Base-by-base conservation (phyloP, 163 green algal genomes). In the Scenedesmus sp. region DNA sequence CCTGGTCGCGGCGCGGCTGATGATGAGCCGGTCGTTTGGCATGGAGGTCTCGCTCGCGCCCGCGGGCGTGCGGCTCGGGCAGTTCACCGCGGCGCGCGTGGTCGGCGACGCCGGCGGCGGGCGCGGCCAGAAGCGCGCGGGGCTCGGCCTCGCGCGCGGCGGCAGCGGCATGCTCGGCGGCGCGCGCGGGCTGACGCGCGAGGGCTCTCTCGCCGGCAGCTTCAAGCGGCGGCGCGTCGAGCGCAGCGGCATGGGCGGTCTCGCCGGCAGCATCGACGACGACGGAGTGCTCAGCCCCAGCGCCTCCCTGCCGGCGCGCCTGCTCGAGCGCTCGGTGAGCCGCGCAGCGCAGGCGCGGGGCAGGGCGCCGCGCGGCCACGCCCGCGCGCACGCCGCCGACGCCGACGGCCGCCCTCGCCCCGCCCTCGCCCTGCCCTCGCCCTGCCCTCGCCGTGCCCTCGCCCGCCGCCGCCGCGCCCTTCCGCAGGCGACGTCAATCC, bases 401-500 rank as follows among this genome's bases (percentile, higher is more conserved):
- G 39, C 39, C 10, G 39, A 6, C 7, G 39, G 6, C 7, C 39
- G 39, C 39, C 6, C 10, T 47, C 39, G 39, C 10, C 39, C 6
- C 7, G 39, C 39, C 7, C 39, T 47, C 7, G 10, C 39, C 7
- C 39, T 6, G 39, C 39, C 39, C 7, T 10, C 39, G 6, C 7
- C 39, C 39, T 47, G 39, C 7, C 39, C 6, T 47, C 7, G 7
- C 10, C 7, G 7, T 47, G 39, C 39, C 10, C 7, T 47, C 6
- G 6, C 10, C 7, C 39, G 39, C 7, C 10, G 39, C 7, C 39
- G 39, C 10, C 39, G n/a, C n/a, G n/a, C n/a, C n/a, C 58, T 66
- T 29, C 42, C 33, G 36, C 65, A 74, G 65, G 29, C 50, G n/a
- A 50, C 48, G 4, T 60, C 76, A 45, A 89, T 89, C 56, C 70